Percentiles rank a stretch among this genome's conserved stretches.
Evolutionary conservation across 1,284 basidiomycete genomes (phyloP).

Genomic region (Apiotrichum sp.): DNA sequence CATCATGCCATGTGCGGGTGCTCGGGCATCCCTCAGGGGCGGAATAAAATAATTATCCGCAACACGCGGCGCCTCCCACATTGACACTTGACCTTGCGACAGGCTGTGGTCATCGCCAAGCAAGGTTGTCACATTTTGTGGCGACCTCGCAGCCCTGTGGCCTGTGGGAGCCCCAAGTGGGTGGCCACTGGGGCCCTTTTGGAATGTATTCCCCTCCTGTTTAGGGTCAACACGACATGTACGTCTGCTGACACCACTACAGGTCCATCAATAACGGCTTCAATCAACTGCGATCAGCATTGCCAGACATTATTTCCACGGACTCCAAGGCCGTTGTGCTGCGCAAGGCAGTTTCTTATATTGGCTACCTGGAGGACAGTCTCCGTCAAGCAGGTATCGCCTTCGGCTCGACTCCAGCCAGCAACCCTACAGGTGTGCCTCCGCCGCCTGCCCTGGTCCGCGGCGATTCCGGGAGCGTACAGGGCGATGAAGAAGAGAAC

Average conservation of each 20-base stretch:
- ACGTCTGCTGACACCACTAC: neutral
- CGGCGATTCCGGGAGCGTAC: neutral
- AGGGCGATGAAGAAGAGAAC: constrained; percentile 7
- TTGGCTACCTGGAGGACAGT: constrained; percentile 31
- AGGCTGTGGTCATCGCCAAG: neutral
- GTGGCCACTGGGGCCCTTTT: neutral
- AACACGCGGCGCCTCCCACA: no score
- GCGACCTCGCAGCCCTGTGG: no score
- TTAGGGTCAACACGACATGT: neutral
- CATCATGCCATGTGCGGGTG: neutral
- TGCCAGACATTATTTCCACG: constrained; percentile 32
- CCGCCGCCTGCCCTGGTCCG: neutral
- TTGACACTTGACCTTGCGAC: no score
- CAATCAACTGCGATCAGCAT: constrained; percentile 27
- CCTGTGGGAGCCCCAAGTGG: no score
- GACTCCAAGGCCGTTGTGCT: constrained; percentile 44
- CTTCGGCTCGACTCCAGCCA: neutral
- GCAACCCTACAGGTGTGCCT: neutral
- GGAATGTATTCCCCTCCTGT: neutral
- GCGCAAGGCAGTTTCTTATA: constrained; percentile 41
- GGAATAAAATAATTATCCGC: neutral
- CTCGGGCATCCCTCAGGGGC: neutral
- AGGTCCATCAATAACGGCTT: constrained; percentile 45
- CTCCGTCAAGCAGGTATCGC: constrained; percentile 24
- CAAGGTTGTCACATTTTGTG: neutral